A percentile compares a stretch with the other conserved stretches of the same genome.
Conservation (phyloP, 2,329 filamentous ascomycete genomes). For the Verticillium klebahnii region DNA sequence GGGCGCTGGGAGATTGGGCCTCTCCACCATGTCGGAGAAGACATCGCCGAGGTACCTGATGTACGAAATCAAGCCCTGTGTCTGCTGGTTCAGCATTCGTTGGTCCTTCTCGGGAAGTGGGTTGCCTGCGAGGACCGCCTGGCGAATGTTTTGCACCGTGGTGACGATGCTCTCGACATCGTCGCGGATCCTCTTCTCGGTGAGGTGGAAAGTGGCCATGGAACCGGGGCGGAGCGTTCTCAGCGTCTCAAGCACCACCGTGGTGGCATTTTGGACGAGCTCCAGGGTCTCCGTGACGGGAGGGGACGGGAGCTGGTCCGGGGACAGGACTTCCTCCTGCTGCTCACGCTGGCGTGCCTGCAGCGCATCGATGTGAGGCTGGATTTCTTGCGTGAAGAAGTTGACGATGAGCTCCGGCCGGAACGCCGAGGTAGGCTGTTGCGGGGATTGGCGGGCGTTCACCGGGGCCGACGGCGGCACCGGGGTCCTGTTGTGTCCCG, state of each 20-base stretch:
- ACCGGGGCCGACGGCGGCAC: not conserved
- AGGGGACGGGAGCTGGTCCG: not conserved
- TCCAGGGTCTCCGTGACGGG: not conserved
- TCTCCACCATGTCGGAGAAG: not conserved
- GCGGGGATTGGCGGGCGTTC: not conserved
- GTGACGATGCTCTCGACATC: not conserved
- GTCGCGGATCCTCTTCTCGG: not conserved
- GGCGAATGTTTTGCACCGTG: not conserved
- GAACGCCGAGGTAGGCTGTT: not conserved
- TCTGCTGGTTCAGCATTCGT: not conserved
- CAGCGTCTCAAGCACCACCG: not conserved
- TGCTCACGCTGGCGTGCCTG: not conserved
- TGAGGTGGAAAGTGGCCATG: not conserved
- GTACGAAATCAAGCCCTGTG: not conserved
- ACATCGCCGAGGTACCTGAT: not conserved
- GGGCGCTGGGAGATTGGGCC: not conserved
- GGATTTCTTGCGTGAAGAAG: not conserved
- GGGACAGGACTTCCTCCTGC: not conserved
- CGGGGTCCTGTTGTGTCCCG: not conserved
- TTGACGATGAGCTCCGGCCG: slow-evolving; percentile 1
- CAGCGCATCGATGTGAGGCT: not conserved
- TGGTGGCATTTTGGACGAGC: not conserved
- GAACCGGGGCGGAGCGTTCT: not conserved
- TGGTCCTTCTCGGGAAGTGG: not conserved
- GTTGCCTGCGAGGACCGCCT: not conserved